A percentile compares a stretch with the other conserved stretches of the same genome.
phyloP scores from a whole-genome alignment of 768 basidiomycete species.

The Kondoa subrosea region DNA sequence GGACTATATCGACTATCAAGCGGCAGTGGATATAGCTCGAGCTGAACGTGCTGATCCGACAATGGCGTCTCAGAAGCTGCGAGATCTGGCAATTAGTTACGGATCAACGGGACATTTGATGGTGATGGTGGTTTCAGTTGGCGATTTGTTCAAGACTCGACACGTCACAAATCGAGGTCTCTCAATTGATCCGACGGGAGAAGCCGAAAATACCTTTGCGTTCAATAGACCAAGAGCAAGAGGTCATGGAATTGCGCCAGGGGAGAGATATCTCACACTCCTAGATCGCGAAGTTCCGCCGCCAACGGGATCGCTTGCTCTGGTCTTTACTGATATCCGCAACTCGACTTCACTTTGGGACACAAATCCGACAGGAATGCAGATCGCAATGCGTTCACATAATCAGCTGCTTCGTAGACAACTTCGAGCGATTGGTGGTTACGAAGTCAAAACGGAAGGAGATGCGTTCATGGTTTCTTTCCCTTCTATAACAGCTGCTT shows the following conservation, averaged over 20 bases:
- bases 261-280: constrained; percentile 33
- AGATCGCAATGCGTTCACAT: constrained; percentile 76
- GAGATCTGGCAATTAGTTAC: constrained; percentile 92
- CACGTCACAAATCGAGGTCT: constrained; percentile 20
- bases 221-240: constrained; percentile 31
- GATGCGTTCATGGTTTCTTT: constrained; percentile 99
- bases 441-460: constrained; percentile 98
- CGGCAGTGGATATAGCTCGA: constrained; percentile 86
- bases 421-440: constrained; percentile 77
- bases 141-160: constrained; percentile 48
- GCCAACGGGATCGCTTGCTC: constrained; percentile 67
- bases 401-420: constrained; percentile 70
- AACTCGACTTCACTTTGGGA: constrained; percentile 97
- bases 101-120: constrained; percentile 83
- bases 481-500: constrained; percentile 63
- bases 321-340: constrained; percentile 94
- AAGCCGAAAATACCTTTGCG: constrained; percentile 40
- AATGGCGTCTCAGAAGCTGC: constrained; percentile 88
- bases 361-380: constrained; percentile 72
- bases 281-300: constrained; percentile 64
- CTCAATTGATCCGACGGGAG: constrained; percentile 23
- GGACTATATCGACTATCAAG: constrained; percentile 86
- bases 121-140: constrained; percentile 89
- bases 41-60: constrained; percentile 53
- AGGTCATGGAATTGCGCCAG: constrained; percentile 29